Percentiles rank a stretch among this genome's conserved stretches.
Conservation (phyloP, 2,329 filamentous ascomycete species). For the Xylariaceae sp. region DNA sequence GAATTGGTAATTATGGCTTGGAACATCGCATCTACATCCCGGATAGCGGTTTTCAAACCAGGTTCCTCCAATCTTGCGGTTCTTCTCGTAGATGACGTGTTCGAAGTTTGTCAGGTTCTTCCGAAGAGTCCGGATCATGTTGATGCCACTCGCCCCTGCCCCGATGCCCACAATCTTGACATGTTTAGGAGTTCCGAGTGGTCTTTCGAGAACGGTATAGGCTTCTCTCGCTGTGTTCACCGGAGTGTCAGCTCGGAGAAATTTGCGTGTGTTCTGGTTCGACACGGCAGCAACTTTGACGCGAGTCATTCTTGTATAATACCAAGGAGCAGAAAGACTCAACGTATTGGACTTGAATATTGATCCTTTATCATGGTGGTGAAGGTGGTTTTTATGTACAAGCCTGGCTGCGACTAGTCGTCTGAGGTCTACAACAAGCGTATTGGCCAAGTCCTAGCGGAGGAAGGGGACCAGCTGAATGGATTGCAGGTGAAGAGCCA, state of each 20-base stretch:
- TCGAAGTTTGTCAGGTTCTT: conserved; percentile 39
- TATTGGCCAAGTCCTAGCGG: conserved; percentile 5
- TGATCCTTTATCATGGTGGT: conserved; percentile 15
- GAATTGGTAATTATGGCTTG: conserved; percentile 59
- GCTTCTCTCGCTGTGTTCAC: conserved; percentile 12
- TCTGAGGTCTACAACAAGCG: conserved; percentile 2
- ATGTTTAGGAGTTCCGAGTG: conserved; percentile 34
- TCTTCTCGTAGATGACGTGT: conserved; percentile 52
- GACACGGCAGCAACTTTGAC: conserved; percentile 14
- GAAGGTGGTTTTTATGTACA: conserved; percentile 17
- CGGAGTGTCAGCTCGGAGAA: conserved; percentile 14
- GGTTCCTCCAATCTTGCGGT: conserved; percentile 50
- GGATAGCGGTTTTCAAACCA: conserved; percentile 59
- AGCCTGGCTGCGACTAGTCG: neutral
- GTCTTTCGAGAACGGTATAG: conserved; percentile 34
- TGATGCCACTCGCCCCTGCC: conserved; percentile 40
- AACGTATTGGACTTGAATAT: conserved; percentile 16
- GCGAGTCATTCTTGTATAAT: conserved; percentile 24
- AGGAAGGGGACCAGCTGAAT: conserved; percentile 21
- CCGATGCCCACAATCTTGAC: conserved; percentile 41
- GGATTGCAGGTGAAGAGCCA: conserved; percentile 14
- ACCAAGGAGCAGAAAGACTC: conserved; percentile 16
- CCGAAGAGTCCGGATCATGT: conserved; percentile 41
- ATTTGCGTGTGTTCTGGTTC: conserved; percentile 8
- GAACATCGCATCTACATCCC: conserved; percentile 53